These are phyloP conservation scores for Amphibolis antarctica DNA, from an alignment of 106 monocot species.

Conservation along the genomic window DNA sequence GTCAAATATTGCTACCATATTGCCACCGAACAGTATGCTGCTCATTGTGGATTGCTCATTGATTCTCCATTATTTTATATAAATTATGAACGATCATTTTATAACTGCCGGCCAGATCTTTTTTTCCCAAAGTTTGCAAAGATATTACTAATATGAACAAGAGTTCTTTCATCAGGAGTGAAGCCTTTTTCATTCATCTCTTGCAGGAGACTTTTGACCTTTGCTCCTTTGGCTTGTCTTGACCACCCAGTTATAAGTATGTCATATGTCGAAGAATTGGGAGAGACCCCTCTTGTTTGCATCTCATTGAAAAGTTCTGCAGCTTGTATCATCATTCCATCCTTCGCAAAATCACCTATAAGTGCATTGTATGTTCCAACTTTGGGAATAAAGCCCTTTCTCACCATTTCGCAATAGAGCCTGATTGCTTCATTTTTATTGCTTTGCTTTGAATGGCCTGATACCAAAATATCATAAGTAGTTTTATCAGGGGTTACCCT, in stretches of 20 bases:
- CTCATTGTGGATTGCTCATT: neutral
- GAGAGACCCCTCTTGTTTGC: conserved; percentile 49
- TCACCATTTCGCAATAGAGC: conserved; percentile 84
- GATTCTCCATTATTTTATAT: neutral
- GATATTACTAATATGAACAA: conserved; percentile 34
- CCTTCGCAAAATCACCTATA: conserved; percentile 66
- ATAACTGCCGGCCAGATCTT: conserved; percentile 16
- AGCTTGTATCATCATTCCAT: conserved; percentile 83
- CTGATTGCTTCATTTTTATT: conserved; percentile 64
- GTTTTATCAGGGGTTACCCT: conserved; percentile 33
- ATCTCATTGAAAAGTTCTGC: conserved; percentile 70
- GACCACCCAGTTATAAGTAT: conserved; percentile 86
- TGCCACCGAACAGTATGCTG: no score
- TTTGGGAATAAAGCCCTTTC: conserved; percentile 59
- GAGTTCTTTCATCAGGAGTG: conserved; percentile 40
- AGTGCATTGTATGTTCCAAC: conserved; percentile 79
- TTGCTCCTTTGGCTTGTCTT: conserved; percentile 40
- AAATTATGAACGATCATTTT: conserved; percentile 23
- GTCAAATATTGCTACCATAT: no score
- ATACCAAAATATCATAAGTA: conserved; percentile 68
- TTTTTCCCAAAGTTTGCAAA: conserved; percentile 55
- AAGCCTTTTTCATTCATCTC: conserved; percentile 75
- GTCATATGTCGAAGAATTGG: conserved; percentile 73
- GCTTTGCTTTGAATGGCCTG: conserved; percentile 58
- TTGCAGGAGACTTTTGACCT: conserved; percentile 48